Percentiles rank a stretch among this genome's conserved stretches.
phyloP scores from a whole-genome alignment of 2,329 filamentous ascomycete species.

The Purpureocillium lavendulum region DNA sequence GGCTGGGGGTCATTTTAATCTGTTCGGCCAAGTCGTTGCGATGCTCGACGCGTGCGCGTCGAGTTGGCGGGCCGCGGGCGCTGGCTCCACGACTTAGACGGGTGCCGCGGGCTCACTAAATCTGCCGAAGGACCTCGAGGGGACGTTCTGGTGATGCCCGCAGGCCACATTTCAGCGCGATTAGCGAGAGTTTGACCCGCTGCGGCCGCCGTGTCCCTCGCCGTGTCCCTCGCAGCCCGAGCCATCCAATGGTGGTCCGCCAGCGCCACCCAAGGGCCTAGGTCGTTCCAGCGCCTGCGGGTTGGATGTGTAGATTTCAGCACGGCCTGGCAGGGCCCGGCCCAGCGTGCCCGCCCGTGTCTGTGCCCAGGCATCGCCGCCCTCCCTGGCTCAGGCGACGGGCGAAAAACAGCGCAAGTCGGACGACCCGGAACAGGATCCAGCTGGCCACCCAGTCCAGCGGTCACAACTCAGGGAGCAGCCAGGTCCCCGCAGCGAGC shows the following conservation, averaged over 20 bases:
- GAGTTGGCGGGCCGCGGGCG: not conserved
- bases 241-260: not conserved
- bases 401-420: too few relatives aligned
- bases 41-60: not conserved
- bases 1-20: not conserved
- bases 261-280: not conserved
- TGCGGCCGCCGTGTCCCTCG: too few relatives aligned
- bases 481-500: too few relatives aligned
- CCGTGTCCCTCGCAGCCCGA: too few relatives aligned
- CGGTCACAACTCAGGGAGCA: too few relatives aligned
- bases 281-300: slow-evolving; percentile 13
- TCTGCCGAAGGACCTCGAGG: not conserved
- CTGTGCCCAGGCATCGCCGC: too few relatives aligned
- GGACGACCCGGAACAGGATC: too few relatives aligned
- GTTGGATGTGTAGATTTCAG: slow-evolving; percentile 13
- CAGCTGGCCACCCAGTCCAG: too few relatives aligned
- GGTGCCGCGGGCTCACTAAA: not conserved
- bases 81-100: not conserved
- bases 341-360: not conserved
- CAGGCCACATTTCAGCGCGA: not conserved
- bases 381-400: too few relatives aligned
- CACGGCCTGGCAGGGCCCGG: slow-evolving; percentile 9
- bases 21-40: not conserved
- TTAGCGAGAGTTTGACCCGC: slow-evolving; percentile 1
- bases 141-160: not conserved